A percentile compares a stretch with the other conserved stretches of the same genome.
Evolutionary conservation across 441 rosid species (phyloP).

Genomic region (Macaranga tanarius): DNA sequence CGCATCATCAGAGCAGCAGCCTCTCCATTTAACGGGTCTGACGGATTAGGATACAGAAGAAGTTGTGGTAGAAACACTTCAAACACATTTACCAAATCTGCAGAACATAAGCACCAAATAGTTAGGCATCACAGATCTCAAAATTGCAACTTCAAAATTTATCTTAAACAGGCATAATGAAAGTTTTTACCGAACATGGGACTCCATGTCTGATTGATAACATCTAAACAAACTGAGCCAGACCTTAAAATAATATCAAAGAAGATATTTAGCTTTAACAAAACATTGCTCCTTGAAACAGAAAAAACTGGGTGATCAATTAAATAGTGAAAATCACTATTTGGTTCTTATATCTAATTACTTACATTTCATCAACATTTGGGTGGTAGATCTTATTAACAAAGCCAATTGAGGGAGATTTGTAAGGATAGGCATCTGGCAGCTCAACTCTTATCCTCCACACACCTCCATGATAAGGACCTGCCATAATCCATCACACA

Average conservation of each 20-base stretch:
- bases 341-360: not conserved
- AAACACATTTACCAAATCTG: conserved; percentile 94
- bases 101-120: conserved; percentile 17
- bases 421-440: conserved; percentile 81
- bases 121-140: conserved; percentile 5
- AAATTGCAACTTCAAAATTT: not conserved
- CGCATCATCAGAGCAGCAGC: conserved; percentile 94
- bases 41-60: conserved; percentile 90
- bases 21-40: conserved; percentile 94
- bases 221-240: conserved; percentile 95
- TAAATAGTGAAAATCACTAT: not conserved
- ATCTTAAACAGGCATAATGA: not conserved
- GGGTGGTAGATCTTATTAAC: conserved; percentile 77
- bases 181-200: conserved; percentile 84
- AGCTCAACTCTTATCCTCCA: conserved; percentile 79
- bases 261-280: conserved; percentile 13
- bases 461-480: conserved; percentile 78
- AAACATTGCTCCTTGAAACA: conserved; percentile 9
- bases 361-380: conserved; percentile 85
- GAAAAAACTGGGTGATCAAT: not conserved
- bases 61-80: conserved; percentile 97
- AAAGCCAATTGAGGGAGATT: conserved; percentile 73
- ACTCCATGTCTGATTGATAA: conserved; percentile 95
- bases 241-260: conserved; percentile 54
- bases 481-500: conserved; percentile 41